A percentile compares a stretch with the other conserved stretches of the same genome.
These are phyloP conservation scores for Saccharomycopsis vini DNA, from an alignment of 805 yeast genomes.

Conservation along the genomic window DNA sequence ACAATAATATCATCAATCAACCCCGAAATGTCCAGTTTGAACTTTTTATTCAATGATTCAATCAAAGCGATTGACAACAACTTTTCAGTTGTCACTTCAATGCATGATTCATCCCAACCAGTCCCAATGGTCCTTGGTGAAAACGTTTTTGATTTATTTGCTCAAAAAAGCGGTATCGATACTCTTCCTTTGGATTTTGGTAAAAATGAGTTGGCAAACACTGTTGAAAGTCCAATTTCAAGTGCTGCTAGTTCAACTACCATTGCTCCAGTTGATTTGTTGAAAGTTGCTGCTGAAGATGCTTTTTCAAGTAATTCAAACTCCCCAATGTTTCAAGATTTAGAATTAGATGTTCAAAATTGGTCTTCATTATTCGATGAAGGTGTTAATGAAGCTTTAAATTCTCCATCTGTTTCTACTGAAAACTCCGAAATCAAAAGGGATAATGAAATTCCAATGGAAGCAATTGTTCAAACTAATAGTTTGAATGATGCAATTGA, in stretches of 20 bases:
- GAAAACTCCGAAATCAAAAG: not conserved
- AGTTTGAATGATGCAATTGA: not conserved
- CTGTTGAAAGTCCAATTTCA: conserved; percentile 23
- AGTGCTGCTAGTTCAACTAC: conserved; percentile 25
- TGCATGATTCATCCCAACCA: conserved; percentile 4
- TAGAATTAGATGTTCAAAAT: conserved; percentile 32
- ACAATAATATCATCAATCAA: no score
- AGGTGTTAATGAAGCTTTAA: no score
- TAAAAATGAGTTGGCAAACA: conserved; percentile 20
- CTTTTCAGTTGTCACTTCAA: no score
- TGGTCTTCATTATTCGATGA: conserved; percentile 59
- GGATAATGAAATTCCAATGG: no score
- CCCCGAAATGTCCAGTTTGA: no score
- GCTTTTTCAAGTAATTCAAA: conserved; percentile 35
- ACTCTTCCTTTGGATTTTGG: conserved; percentile 23
- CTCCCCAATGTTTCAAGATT: conserved; percentile 57
- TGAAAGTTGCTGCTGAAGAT: conserved; percentile 42
- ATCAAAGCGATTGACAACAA: no score
- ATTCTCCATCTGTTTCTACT: conserved; percentile 1
- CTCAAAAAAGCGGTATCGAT: conserved; percentile 10
- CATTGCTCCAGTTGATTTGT: conserved; percentile 44
- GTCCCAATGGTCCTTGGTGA: conserved; percentile 18
- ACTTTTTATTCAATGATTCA: no score
- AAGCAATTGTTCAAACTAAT: not conserved
- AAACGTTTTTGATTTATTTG: conserved; percentile 17